These are phyloP conservation scores for Elongisporangium undulatum DNA, from an alignment of 352 stramenopile species.

Conservation along the genomic window DNA sequence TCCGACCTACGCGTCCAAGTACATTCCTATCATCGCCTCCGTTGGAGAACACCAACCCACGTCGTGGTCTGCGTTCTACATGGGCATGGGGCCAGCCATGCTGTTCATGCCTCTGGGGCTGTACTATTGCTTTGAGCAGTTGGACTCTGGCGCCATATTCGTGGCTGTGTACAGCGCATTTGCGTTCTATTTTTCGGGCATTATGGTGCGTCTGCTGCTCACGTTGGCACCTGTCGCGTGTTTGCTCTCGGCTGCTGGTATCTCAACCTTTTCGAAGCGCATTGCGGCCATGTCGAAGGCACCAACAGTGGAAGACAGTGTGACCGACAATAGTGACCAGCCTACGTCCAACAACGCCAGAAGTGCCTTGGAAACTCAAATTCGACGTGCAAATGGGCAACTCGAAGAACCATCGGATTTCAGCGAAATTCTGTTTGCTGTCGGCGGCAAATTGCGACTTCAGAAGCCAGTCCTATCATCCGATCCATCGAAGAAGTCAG, in stretches of 20 bases:
- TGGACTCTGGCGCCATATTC: conserved; percentile 79
- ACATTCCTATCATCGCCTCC: conserved; percentile 95
- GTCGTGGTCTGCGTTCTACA: conserved; percentile 89
- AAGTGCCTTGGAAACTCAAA: background rate
- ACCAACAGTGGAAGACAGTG: background rate
- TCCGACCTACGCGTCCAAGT: conserved; percentile 92
- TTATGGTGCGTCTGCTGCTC: conserved; percentile 92
- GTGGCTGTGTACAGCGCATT: conserved; percentile 91
- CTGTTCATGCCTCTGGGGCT: conserved; percentile 88
- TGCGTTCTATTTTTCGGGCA: conserved; percentile 90
- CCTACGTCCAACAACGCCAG: background rate
- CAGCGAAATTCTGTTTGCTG: conserved; percentile 22
- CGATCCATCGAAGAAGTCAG: conserved; percentile 5
- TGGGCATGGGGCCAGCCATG: conserved; percentile 88
- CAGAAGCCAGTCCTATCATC: conserved; percentile 7
- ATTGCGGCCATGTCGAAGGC: conserved; percentile 15
- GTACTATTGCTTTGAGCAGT: conserved; percentile 77
- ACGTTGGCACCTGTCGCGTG: conserved; percentile 88
- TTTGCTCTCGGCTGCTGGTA: conserved; percentile 83
- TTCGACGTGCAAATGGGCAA: background rate
- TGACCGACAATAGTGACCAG: background rate
- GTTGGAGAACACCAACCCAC: conserved; percentile 94
- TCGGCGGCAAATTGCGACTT: conserved; percentile 28
- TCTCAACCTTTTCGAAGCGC: conserved; percentile 59
- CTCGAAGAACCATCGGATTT: conserved; percentile 10